Evolutionary conservation across 331 rosid species (phyloP).

Genomic region (Erythrophleum ivorense): DNA sequence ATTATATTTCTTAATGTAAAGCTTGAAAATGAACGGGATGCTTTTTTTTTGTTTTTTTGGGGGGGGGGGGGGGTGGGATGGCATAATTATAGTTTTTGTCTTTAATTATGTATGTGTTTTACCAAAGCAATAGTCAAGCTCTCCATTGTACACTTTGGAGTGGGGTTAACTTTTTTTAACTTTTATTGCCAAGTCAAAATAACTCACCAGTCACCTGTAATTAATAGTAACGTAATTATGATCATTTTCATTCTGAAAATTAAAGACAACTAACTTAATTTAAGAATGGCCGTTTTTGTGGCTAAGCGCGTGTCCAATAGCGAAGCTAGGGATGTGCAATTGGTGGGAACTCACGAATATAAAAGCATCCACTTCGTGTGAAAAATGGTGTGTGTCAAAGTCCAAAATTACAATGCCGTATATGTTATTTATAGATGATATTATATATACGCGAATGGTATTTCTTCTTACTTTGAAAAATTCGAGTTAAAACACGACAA

Average conservation of each 20-base stretch:
- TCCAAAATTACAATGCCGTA: neutral
- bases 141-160: neutral
- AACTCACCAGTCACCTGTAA: slow-evolving; percentile 33
- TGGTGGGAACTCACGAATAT: neutral
- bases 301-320: neutral
- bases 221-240: slow-evolving; percentile 35
- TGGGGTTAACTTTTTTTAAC: slow-evolving; percentile 28
- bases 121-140: neutral
- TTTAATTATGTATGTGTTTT: neutral
- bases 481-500: too few relatives aligned
- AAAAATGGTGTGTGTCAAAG: neutral
- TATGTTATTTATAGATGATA: neutral
- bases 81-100: neutral
- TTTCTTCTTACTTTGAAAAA: too few relatives aligned
- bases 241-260: slow-evolving; percentile 22
- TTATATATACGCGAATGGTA: too few relatives aligned
- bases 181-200: slow-evolving; percentile 48
- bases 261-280: neutral
- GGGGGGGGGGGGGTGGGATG: neutral
- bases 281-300: neutral
- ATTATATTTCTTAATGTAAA: neutral
- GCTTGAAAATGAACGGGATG: neutral
- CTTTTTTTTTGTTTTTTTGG: too few relatives aligned
- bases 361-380: neutral
- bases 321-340: neutral